phyloP scores from a whole-genome alignment of 2,329 filamentous ascomycete genomes.

The Dryadomyces quercus-mongolicae region DNA sequence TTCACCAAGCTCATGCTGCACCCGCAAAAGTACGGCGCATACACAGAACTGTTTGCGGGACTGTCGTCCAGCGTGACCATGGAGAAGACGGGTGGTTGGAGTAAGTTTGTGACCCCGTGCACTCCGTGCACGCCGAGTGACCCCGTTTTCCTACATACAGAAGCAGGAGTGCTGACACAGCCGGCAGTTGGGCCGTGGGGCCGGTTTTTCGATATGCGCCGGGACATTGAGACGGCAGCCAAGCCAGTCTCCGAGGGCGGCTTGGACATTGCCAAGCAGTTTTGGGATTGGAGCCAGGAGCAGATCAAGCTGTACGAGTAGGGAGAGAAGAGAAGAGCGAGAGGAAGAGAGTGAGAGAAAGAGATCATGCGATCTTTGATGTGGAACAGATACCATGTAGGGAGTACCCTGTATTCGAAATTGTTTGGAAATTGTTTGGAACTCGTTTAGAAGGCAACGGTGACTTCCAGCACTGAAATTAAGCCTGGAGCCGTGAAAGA shows the following conservation, averaged over 20 bases:
- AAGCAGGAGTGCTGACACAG: not conserved
- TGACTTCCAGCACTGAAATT: too few relatives aligned
- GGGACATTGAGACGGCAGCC: not conserved
- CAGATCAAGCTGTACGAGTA: conserved; percentile 4
- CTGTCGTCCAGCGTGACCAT: conserved; percentile 29
- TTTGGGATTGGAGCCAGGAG: conserved; percentile 8
- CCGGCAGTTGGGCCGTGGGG: conserved; percentile 8
- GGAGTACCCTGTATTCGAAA: too few relatives aligned
- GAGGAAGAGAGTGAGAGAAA: not conserved
- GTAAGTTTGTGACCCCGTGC: not conserved
- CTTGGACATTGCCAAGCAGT: conserved; percentile 3
- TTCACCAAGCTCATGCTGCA: conserved; percentile 6
- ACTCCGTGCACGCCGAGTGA: too few relatives aligned
- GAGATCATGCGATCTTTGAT: too few relatives aligned
- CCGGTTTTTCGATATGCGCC: not conserved
- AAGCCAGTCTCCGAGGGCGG: conserved; percentile 9
- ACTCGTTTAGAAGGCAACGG: too few relatives aligned
- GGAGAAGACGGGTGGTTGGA: conserved; percentile 11
- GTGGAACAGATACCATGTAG: too few relatives aligned
- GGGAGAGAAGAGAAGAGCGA: not conserved
- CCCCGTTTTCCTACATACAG: not conserved
- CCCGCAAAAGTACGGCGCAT: conserved; percentile 27
- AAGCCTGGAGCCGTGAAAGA: too few relatives aligned
- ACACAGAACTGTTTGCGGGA: conserved; percentile 34
- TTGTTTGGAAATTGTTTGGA: too few relatives aligned